Conservation (phyloP, 257 asterid species). For the Capsicum rhomboideum region DNA sequence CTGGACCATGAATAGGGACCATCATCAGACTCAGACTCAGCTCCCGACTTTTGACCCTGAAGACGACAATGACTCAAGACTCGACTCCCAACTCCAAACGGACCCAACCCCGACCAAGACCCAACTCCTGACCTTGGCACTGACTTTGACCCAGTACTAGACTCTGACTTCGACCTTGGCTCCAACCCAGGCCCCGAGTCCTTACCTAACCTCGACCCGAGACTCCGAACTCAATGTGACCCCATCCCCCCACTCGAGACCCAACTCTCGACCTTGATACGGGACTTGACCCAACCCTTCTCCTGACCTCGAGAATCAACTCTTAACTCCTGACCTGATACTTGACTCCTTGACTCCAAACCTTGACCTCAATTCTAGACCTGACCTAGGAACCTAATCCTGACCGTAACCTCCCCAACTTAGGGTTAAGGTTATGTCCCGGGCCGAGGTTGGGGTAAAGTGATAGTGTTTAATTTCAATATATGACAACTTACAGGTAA, state of each 20-base stretch:
- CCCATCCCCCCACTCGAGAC: too few species aligned
- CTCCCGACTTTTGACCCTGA: neutral
- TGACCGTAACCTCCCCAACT: neutral
- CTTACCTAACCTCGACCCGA: neutral
- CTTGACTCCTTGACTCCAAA: neutral
- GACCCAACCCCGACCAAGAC: neutral
- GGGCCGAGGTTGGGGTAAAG: neutral
- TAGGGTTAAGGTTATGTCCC: neutral
- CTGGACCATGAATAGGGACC: too few species aligned
- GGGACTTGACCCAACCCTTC: too few species aligned
- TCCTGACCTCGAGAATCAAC: too few species aligned
- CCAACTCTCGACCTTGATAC: too few species aligned
- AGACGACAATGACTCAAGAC: neutral
- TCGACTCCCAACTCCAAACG: too few species aligned
- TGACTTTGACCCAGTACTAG: too few species aligned
- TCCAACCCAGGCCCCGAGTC: neutral
- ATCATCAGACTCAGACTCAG: neutral
- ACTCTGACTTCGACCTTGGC: neutral
- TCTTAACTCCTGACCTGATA: neutral
- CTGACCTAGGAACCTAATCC: too few species aligned
- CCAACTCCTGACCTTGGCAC: neutral
- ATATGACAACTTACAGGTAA: too few species aligned
- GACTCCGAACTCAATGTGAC: neutral
- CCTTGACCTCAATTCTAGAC: too few species aligned
- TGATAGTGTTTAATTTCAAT: too few species aligned